Evolutionary conservation across 805 yeast species (phyloP).

Genomic region (Metschnikowia chrysomelidarum): DNA sequence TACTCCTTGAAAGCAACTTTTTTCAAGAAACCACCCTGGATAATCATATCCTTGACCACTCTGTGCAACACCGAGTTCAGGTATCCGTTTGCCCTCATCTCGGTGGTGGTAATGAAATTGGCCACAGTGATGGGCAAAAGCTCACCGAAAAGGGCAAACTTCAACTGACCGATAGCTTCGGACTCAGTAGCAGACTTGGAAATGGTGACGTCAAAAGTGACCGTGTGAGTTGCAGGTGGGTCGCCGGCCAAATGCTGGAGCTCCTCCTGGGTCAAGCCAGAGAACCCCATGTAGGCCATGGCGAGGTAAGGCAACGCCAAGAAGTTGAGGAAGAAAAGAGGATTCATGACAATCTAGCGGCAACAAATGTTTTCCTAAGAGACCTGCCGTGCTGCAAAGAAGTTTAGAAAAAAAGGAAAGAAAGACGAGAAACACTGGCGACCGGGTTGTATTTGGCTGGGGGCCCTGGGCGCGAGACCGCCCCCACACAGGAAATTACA

Average conservation of each 20-base stretch:
- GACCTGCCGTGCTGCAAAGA: no score
- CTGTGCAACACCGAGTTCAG: conserved; percentile 30
- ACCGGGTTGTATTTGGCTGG: not conserved
- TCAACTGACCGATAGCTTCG: conserved; percentile 39
- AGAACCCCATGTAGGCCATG: conserved; percentile 4
- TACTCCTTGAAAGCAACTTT: conserved; percentile 16
- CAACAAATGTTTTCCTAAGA: not conserved
- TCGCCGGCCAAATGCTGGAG: conserved; percentile 31
- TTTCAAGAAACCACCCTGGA: conserved; percentile 38
- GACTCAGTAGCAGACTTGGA: conserved; percentile 17
- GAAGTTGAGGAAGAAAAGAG: conserved; percentile 4
- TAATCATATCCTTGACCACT: conserved; percentile 34
- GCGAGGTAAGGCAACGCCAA: conserved; percentile 10
- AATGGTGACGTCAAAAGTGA: conserved; percentile 39
- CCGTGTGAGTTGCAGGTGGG: conserved; percentile 49
- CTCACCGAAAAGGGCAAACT: conserved; percentile 19
- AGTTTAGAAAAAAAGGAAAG: no score
- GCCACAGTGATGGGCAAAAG: conserved; percentile 28
- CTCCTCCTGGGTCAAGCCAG: conserved; percentile 20
- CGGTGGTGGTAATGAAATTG: conserved; percentile 32
- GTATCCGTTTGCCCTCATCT: conserved; percentile 28
- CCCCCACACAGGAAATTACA: no score
- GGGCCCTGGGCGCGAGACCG: not conserved
- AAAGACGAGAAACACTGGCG: not conserved
- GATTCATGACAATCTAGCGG: conserved; percentile 6